phyloP scores from a whole-genome alignment of 1,284 basidiomycete species.

The Peniophora sp. region DNA sequence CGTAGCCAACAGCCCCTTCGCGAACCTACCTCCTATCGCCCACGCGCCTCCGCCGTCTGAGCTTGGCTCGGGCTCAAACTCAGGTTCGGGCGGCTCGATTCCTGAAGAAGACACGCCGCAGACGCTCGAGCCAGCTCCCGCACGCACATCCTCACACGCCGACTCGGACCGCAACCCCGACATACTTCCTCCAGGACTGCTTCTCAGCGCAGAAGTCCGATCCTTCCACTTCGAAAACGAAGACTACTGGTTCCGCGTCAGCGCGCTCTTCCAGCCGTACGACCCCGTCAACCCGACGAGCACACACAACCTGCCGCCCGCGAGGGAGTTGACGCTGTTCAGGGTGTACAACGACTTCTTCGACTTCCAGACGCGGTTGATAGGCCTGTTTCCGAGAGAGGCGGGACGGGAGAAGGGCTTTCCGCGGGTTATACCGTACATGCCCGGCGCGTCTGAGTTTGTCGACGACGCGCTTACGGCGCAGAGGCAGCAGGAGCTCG shows the following conservation, averaged over 20 bases:
- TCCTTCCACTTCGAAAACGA: slow-evolving; percentile 96
- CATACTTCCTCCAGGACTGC: slow-evolving; percentile 70
- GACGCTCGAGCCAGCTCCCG: slow-evolving; percentile 18
- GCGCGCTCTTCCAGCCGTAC: slow-evolving; percentile 84
- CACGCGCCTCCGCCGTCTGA: slow-evolving; percentile 5
- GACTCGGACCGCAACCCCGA: slow-evolving; percentile 20
- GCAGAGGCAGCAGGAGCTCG: slow-evolving; percentile 76
- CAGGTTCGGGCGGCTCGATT: neutral
- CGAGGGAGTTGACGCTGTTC: slow-evolving; percentile 85
- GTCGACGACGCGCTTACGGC: slow-evolving; percentile 86
- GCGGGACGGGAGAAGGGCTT: slow-evolving; percentile 67
- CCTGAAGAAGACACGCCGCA: slow-evolving; percentile 14
- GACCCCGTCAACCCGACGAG: slow-evolving; percentile 61
- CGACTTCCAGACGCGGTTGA: slow-evolving; percentile 89
- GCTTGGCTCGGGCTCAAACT: slow-evolving; percentile 6
- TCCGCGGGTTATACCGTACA: slow-evolving; percentile 82
- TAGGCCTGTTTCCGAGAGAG: slow-evolving; percentile 83
- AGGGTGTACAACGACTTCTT: slow-evolving; percentile 98
- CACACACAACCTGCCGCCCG: slow-evolving; percentile 46
- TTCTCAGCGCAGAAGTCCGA: slow-evolving; percentile 85
- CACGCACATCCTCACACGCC: slow-evolving; percentile 15
- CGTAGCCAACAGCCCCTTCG: slow-evolving; percentile 35
- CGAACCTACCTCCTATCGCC: slow-evolving; percentile 8
- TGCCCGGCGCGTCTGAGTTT: slow-evolving; percentile 86
- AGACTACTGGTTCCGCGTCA: slow-evolving; percentile 96